These are phyloP conservation scores for Euphorbia tirucalli DNA, from an alignment of 345 rosid species.

Conservation along the genomic window DNA sequence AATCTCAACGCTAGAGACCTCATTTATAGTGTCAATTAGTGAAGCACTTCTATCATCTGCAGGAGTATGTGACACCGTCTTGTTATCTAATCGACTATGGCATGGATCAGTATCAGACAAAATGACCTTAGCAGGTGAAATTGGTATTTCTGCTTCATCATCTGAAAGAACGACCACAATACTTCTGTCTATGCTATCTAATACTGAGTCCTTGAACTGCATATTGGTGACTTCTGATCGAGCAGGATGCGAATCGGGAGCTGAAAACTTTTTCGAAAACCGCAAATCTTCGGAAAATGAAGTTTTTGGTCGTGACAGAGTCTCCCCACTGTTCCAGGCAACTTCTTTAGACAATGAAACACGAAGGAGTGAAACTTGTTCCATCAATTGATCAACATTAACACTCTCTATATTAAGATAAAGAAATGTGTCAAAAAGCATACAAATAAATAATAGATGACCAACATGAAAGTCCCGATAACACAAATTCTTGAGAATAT, in stretches of 20 bases:
- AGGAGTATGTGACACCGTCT: conserved; percentile 24
- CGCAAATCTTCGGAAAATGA: conserved; percentile 22
- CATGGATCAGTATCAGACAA: conserved; percentile 32
- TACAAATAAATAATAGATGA: conserved; percentile 8
- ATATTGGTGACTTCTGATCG: conserved; percentile 36
- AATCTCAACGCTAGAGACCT: conserved; percentile 29
- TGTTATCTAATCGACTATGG: conserved; percentile 26
- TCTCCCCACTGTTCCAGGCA: conserved; percentile 23
- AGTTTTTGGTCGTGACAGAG: conserved; percentile 26
- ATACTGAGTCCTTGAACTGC: conserved; percentile 32
- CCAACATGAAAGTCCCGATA: conserved; percentile 13
- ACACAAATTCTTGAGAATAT: conserved; percentile 4
- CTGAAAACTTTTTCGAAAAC: conserved; percentile 22
- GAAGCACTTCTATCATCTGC: conserved; percentile 33
- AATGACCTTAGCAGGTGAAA: conserved; percentile 30
- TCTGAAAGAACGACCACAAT: conserved; percentile 49
- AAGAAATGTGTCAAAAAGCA: conserved; percentile 5
- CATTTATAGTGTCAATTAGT: conserved; percentile 31
- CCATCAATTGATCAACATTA: conserved; percentile 56
- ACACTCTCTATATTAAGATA: conserved; percentile 48
- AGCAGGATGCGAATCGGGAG: conserved; percentile 28
- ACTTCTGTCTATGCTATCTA: conserved; percentile 24
- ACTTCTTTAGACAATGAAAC: conserved; percentile 46
- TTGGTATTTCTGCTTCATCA: conserved; percentile 50
- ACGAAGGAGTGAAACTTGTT: conserved; percentile 60